Percentiles rank a stretch among this genome's conserved stretches.
These are phyloP conservation scores for Nitzschia sp. DNA, from an alignment of 108 stramenopile genomes.

Conservation along the genomic window DNA sequence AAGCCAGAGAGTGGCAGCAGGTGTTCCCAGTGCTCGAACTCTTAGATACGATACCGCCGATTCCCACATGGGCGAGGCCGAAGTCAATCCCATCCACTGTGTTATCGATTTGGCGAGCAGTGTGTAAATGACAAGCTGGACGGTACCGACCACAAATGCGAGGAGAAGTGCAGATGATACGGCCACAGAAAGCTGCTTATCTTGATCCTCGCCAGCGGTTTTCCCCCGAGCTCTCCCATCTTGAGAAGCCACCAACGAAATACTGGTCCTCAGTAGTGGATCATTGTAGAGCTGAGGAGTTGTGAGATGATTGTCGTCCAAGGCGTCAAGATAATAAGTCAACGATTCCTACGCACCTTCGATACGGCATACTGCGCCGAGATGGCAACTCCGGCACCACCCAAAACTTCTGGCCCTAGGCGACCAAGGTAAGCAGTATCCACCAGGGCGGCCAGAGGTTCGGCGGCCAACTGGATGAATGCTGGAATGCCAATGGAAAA, in stretches of 20 bases:
- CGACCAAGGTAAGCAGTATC: constrained; percentile 81
- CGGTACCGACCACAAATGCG: constrained; percentile 73
- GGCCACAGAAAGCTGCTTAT: constrained; percentile 56
- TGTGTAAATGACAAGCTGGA: constrained; percentile 80
- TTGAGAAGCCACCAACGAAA: constrained; percentile 86
- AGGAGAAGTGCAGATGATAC: constrained; percentile 86
- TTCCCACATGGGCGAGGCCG: constrained; percentile 70
- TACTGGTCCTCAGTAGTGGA: constrained; percentile 86
- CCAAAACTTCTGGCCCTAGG: constrained; percentile 55
- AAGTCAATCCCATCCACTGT: constrained; percentile 70
- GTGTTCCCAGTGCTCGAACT: constrained; percentile 82
- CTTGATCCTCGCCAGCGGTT: constrained; percentile 18
- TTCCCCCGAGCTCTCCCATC: constrained; percentile 60
- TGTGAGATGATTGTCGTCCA: too few species aligned
- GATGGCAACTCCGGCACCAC: constrained; percentile 92
- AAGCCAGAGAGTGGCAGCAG: constrained; percentile 89
- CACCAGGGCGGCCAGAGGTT: constrained; percentile 89
- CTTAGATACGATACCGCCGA: constrained; percentile 83
- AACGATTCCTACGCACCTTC: too few species aligned
- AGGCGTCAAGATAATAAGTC: too few species aligned
- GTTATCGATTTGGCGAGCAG: constrained; percentile 60
- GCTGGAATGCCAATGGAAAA: constrained; percentile 84
- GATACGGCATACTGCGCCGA: constrained; percentile 88
- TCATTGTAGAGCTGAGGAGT: constrained; percentile 95
- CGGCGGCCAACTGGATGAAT: constrained; percentile 88